phyloP scores from a whole-genome alignment of 2,329 filamentous ascomycete species.

The Thelonectria blattea region DNA sequence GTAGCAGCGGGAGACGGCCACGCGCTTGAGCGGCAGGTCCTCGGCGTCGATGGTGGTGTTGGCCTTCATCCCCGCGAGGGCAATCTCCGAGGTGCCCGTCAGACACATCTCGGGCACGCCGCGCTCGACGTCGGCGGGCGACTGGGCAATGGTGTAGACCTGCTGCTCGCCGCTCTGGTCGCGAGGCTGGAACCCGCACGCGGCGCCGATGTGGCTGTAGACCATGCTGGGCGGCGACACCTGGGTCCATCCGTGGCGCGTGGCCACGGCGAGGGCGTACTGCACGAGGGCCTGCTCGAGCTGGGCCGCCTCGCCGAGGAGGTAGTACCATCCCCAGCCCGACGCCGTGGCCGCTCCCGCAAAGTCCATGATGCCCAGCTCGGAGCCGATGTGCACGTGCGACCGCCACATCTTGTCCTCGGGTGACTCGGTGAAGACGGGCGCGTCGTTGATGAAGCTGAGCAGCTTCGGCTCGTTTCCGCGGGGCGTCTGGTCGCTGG shows the following conservation, averaged over 20 bases:
- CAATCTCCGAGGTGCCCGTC: conserved; percentile 91
- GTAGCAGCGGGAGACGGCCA: conserved; percentile 91
- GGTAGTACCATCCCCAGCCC: conserved; percentile 98
- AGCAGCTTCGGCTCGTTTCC: conserved; percentile 70
- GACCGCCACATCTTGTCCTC: conserved; percentile 63
- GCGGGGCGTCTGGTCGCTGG: conserved; percentile 75
- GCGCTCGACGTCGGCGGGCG: conserved; percentile 63
- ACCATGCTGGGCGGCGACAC: conserved; percentile 89
- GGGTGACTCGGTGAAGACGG: conserved; percentile 47
- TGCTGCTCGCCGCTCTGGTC: conserved; percentile 92
- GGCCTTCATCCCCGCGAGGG: conserved; percentile 89
- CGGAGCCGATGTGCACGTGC: conserved; percentile 84
- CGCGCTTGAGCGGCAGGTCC: conserved; percentile 77
- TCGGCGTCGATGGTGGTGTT: conserved; percentile 68
- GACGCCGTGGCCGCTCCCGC: conserved; percentile 78
- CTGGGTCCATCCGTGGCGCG: conserved; percentile 76
- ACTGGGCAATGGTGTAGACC: conserved; percentile 79
- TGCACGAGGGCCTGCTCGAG: conserved; percentile 94
- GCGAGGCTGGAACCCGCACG: conserved; percentile 93
- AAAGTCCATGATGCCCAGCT: conserved; percentile 93
- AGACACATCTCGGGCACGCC: conserved; percentile 75
- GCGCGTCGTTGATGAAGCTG: conserved; percentile 78
- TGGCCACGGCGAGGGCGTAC: conserved; percentile 79
- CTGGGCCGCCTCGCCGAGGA: conserved; percentile 87
- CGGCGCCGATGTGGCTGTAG: conserved; percentile 86